These are phyloP conservation scores for Cercospora canescens DNA, from an alignment of 2,329 filamentous ascomycete genomes.

Conservation along the genomic window DNA sequence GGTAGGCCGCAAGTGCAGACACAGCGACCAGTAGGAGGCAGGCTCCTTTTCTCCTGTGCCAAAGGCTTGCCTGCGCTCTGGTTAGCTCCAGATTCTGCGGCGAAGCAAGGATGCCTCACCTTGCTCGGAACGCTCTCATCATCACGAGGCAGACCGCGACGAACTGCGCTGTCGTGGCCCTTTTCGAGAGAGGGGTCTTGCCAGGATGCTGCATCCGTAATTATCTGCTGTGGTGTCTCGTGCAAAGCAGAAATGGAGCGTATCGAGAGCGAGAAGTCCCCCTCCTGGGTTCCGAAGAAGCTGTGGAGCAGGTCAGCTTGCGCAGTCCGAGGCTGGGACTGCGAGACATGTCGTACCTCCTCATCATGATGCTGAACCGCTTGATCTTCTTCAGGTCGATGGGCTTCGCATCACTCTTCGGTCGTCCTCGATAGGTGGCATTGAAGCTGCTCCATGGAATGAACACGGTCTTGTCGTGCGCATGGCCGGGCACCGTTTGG, in stretches of 20 bases:
- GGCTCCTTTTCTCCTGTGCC: background rate
- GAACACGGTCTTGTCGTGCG: constrained; percentile 45
- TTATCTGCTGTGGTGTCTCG: constrained; percentile 20
- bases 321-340: background rate
- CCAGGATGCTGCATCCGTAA: background rate
- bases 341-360: constrained; percentile 57
- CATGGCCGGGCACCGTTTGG: constrained; percentile 27
- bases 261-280: constrained; percentile 62
- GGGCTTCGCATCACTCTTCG: constrained; percentile 59
- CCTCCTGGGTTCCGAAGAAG: constrained; percentile 74
- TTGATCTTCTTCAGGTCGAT: constrained; percentile 63
- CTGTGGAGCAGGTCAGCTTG: constrained; percentile 42
- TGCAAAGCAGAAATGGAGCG: constrained; percentile 54
- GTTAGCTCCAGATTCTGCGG: background rate
- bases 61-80: background rate
- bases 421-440: constrained; percentile 71
- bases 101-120: background rate
- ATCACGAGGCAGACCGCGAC: background rate
- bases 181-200: background rate
- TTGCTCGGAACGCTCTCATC: background rate
- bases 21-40: background rate
- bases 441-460: constrained; percentile 66
- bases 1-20: background rate
- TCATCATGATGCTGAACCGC: constrained; percentile 74
- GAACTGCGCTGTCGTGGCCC: background rate